Conservation (phyloP, 2,329 filamentous ascomycete genomes). For the Byssoonygena ceratinophila region DNA sequence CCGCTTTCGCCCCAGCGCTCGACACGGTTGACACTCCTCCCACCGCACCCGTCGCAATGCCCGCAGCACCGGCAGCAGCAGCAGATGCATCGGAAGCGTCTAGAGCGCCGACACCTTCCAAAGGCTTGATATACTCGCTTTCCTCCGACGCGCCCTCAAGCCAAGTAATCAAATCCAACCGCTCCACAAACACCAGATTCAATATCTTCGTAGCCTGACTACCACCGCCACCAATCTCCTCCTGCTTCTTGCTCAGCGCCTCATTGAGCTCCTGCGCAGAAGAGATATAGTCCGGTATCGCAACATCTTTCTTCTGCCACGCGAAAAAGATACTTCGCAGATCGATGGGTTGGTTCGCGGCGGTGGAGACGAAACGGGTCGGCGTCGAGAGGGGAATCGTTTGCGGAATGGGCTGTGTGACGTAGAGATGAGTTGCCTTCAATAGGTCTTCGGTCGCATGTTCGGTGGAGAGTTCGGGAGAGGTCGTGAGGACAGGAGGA, state of each 20-base stretch:
- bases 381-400: slow-evolving; percentile 58
- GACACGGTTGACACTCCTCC: slow-evolving; percentile 32
- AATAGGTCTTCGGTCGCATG: slow-evolving; percentile 55
- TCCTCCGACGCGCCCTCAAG: slow-evolving; percentile 80
- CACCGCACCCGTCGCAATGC: slow-evolving; percentile 42
- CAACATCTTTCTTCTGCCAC: slow-evolving; percentile 84
- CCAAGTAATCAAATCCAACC: slow-evolving; percentile 85
- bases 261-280: slow-evolving; percentile 71
- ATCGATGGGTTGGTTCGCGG: slow-evolving; percentile 56
- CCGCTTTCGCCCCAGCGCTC: slow-evolving; percentile 28
- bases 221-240: slow-evolving; percentile 39
- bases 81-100: slow-evolving; percentile 35
- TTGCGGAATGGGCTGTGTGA: slow-evolving; percentile 51
- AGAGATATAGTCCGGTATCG: slow-evolving; percentile 83
- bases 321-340: slow-evolving; percentile 93
- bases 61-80: slow-evolving; percentile 35
- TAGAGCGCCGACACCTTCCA: slow-evolving; percentile 51
- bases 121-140: slow-evolving; percentile 81
- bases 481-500: slow-evolving; percentile 62
- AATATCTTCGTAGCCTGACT: slow-evolving; percentile 51
- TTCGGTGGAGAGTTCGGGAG: slow-evolving; percentile 51
- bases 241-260: slow-evolving; percentile 46
- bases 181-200: slow-evolving; percentile 84
- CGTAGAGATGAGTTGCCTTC: slow-evolving; percentile 66
- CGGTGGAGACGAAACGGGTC: slow-evolving; percentile 79